Base-by-base conservation (phyloP, 106 monocot species). In the Gastrodia elata region DNA sequence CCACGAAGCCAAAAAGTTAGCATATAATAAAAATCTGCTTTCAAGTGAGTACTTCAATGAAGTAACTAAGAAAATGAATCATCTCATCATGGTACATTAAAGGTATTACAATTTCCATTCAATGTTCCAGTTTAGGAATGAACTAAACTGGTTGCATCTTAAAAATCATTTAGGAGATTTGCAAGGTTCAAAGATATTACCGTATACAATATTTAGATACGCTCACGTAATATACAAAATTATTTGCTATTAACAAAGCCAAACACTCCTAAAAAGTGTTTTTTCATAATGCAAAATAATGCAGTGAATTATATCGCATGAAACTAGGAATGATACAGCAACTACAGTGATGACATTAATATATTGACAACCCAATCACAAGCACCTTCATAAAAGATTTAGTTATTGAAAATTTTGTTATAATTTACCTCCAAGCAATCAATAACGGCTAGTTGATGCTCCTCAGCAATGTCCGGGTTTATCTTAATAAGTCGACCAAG, bases 361-460 rank as follows among this genome's bases (percentile, higher is more conserved):
- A 52, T 18, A 52, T 52, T n/a, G 52, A 52, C 52, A 52, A 52
- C n/a, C n/a, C 52, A 5, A 52, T 52, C 52, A 20, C 52, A 52
- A 52, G 22, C 52, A 52, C 22, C 18, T 52, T 22, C 20, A 52
- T 5, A 22, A 52, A 52, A 7, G 5, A 20, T 69, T 40, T 9
- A 39, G 69, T 26, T 24, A 69, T 14, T 24, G 6, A 25, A 40
- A 38, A 41, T n/a, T 16, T 39, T 43, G 7, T 5, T 68, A 18
- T 1, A 1, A 2, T 43, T 85, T 82, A 98, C 98, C 91, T 98
- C 98, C 79, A 98, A 77, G 77, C 98, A 98, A 86, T 98, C 98
- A 91, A 98, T 98, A 37, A 98, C 98, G 82, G 93, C 86, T 46
- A 93, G 72, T 58, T 98, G 98, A 80, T 98, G 98, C 68, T 93